Evolutionary conservation across 2,329 filamentous ascomycete genomes (phyloP).

Genomic region (Pseudogymnoascus pannorum): DNA sequence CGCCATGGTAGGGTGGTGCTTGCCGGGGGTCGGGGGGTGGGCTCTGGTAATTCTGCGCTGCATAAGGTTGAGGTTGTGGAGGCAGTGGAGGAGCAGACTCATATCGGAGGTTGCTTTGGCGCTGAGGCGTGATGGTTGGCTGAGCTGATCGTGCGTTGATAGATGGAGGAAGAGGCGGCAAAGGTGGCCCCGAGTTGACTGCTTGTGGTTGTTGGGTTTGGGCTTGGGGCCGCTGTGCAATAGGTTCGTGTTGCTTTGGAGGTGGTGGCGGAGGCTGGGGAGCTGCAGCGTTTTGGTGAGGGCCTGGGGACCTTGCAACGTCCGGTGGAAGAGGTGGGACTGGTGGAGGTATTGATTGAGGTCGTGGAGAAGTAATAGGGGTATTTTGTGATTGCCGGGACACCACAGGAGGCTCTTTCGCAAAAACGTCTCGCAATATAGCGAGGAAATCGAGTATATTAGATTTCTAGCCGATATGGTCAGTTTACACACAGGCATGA

Average conservation of each 20-base stretch:
- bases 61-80: conserved; percentile 23
- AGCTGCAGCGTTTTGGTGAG: conserved; percentile 24
- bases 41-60: conserved; percentile 20
- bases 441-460: conserved; percentile 75
- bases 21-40: conserved; percentile 13
- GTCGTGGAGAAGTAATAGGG: conserved; percentile 29
- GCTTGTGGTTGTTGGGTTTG: conserved; percentile 17
- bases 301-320: conserved; percentile 38
- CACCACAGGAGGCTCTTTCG: conserved; percentile 88
- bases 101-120: conserved; percentile 28
- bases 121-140: conserved; percentile 16
- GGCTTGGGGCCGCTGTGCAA: conserved; percentile 14
- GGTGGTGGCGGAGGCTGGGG: conserved; percentile 28
- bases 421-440: conserved; percentile 79
- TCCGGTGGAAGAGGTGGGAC: conserved; percentile 67
- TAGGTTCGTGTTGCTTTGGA: conserved; percentile 22
- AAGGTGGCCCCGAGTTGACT: conserved; percentile 25
- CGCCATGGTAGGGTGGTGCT: neutral
- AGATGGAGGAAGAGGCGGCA: conserved; percentile 18
- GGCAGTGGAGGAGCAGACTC: conserved; percentile 25
- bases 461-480: conserved; percentile 57
- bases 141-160: conserved; percentile 18
- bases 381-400: conserved; percentile 53
- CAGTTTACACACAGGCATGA: neutral
- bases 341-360: conserved; percentile 49